Percentiles rank a stretch among this genome's conserved stretches.
These are phyloP conservation scores for Rhodotorula toruloides DNA, from an alignment of 768 basidiomycete genomes.

Conservation along the genomic window DNA sequence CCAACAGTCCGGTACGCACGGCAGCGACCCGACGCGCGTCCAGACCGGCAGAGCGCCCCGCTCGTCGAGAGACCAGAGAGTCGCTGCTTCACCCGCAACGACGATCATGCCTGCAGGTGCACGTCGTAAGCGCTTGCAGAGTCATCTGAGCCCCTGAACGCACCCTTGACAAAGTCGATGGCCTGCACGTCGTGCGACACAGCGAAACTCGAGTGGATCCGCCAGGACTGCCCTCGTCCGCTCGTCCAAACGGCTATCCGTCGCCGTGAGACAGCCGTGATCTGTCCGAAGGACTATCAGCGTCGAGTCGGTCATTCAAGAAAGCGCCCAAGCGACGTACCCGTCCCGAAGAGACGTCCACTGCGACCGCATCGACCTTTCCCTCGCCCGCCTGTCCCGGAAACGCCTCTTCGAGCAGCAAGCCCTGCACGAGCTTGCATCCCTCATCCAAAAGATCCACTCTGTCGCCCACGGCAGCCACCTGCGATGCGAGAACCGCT, in stretches of 20 bases:
- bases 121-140: too few species aligned
- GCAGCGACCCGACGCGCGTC: not conserved
- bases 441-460: slow-evolving; percentile 27
- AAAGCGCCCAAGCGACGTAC: not conserved
- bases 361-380: slow-evolving; percentile 30
- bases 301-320: fast-evolving
- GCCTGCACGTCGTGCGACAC: not conserved
- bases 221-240: slow-evolving; percentile 7
- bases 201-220: slow-evolving; percentile 39
- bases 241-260: slow-evolving; percentile 30
- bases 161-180: slow-evolving; percentile 27
- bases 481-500: not conserved
- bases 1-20: not conserved
- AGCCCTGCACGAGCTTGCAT: not conserved
- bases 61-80: slow-evolving; percentile 17
- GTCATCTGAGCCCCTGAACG: not conserved
- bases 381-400: not conserved
- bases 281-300: not conserved
- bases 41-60: slow-evolving; percentile 9
- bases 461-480: slow-evolving; percentile 1
- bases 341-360: slow-evolving; percentile 16
- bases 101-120: slow-evolving; percentile 14
- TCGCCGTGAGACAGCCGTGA: slow-evolving; percentile 26
- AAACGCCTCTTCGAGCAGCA: slow-evolving; percentile 34
- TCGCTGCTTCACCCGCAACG: not conserved